phyloP scores from a whole-genome alignment of 768 basidiomycete species.

The Suillus subaureus region DNA sequence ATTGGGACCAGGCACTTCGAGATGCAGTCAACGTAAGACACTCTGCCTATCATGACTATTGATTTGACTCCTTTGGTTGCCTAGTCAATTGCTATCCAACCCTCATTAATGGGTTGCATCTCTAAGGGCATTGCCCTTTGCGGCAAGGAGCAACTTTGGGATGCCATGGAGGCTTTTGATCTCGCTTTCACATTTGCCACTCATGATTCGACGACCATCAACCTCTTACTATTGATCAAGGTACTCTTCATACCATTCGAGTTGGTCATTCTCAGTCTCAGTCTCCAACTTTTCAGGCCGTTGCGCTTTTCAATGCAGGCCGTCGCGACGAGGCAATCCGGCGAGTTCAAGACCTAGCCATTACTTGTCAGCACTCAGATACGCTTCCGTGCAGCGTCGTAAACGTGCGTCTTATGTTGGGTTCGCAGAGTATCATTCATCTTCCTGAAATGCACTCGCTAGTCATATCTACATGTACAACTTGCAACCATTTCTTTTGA shows the following conservation, averaged over 20 bases:
- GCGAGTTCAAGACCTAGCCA: background rate
- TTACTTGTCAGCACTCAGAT: background rate
- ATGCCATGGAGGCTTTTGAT: slow-evolving; percentile 3
- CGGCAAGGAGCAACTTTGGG: background rate
- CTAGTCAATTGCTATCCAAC: background rate
- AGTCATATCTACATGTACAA: background rate
- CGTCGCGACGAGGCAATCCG: background rate
- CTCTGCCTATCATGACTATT: no score
- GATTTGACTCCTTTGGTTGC: background rate
- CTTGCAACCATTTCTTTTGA: background rate
- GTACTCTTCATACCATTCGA: background rate
- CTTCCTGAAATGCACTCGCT: background rate
- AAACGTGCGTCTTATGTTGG: background rate
- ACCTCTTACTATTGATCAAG: background rate
- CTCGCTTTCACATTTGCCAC: background rate
- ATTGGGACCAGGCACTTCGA: background rate
- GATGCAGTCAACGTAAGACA: background rate
- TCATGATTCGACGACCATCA: background rate
- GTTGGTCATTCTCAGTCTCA: background rate
- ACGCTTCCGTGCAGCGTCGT: background rate
- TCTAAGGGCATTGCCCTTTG: slow-evolving; percentile 2
- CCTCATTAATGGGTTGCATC: background rate
- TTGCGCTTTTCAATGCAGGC: background rate
- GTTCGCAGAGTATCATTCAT: background rate
- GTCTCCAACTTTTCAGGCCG: background rate